Conservation (phyloP, 257 asterid genomes). For the Solanum gandarillasii region DNA sequence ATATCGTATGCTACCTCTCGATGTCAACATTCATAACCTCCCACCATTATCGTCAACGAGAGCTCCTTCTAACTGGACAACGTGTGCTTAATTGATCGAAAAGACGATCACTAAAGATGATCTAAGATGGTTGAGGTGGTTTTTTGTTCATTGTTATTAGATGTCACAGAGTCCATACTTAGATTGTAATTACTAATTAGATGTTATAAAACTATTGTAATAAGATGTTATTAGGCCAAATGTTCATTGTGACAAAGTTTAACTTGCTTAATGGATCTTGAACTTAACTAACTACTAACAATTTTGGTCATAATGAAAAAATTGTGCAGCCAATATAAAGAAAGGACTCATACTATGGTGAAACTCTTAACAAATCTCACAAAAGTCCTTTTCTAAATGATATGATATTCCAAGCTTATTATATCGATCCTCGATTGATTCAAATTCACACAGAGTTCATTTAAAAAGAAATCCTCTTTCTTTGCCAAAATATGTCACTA, state of each 20-base stretch:
- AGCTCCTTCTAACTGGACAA: constrained; percentile 66
- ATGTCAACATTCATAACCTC: constrained; percentile 62
- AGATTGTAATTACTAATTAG: neutral
- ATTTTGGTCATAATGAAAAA: neutral
- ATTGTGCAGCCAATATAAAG: neutral
- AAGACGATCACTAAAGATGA: neutral
- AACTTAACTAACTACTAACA: neutral
- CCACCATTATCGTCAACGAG: constrained; percentile 41
- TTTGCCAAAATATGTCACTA: neutral
- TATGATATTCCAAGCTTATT: neutral
- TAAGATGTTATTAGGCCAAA: neutral
- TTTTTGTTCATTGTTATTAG: neutral
- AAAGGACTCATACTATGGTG: neutral
- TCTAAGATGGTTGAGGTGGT: neutral
- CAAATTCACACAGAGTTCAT: neutral
- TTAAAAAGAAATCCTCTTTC: neutral
- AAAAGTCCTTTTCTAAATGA: neutral
- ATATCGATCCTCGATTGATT: neutral
- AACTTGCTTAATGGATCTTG: neutral
- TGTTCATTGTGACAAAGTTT: neutral
- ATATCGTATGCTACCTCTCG: constrained; percentile 64
- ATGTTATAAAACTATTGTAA: neutral
- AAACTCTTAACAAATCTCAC: neutral
- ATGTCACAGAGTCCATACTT: neutral
- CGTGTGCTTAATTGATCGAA: constrained; percentile 3